These are phyloP conservation scores for Dendrobium officinale DNA, from an alignment of 106 monocot genomes.

Conservation along the genomic window DNA sequence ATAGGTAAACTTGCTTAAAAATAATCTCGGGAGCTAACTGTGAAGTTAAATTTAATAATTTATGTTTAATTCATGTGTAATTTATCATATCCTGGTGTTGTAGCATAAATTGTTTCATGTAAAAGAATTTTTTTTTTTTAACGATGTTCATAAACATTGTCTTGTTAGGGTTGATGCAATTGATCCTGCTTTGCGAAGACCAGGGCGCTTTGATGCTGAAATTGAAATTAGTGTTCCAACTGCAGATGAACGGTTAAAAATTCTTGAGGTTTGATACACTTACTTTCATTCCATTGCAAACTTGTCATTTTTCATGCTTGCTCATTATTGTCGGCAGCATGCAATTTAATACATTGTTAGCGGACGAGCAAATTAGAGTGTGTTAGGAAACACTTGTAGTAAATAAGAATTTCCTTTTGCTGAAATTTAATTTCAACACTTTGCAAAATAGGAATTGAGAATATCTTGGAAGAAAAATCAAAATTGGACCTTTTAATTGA, in stretches of 20 bases:
- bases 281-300: background rate
- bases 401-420: no score
- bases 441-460: no score
- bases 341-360: background rate
- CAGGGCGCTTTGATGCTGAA: constrained; percentile 85
- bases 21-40: background rate
- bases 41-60: background rate
- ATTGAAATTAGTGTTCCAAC: constrained; percentile 78
- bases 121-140: background rate
- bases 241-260: constrained; percentile 62
- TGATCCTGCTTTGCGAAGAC: constrained; percentile 86
- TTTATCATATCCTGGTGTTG: background rate
- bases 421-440: no score
- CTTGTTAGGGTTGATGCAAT: constrained; percentile 32
- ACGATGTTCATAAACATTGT: background rate
- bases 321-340: background rate
- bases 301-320: background rate
- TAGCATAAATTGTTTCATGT: background rate
- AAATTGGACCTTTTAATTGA: no score
- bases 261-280: constrained; percentile 54
- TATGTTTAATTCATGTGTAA: background rate
- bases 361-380: no score
- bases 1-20: constrained; percentile 34
- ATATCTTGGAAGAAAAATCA: no score
- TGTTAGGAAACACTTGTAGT: no score